These are phyloP conservation scores for Choricystis sp. DNA, from an alignment of 139 green algal genomes.

Conservation along the genomic window DNA sequence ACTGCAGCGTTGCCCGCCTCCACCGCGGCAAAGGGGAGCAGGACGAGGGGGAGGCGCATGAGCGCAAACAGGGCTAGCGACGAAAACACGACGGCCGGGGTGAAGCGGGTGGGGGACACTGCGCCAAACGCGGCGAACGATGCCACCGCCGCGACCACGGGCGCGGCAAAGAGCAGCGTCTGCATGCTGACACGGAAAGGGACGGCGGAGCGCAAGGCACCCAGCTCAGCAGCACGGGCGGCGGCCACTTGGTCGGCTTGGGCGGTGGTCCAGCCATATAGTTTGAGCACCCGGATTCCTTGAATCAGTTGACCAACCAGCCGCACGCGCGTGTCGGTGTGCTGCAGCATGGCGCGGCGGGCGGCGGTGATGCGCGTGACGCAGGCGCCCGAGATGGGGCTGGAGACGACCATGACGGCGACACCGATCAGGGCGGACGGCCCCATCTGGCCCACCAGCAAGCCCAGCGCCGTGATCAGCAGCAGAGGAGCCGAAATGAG, in stretches of 20 bases:
- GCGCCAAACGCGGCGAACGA: conserved; percentile 58
- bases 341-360: conserved; percentile 45
- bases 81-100: conserved; percentile 57
- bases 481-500: conserved; percentile 35
- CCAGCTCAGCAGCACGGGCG: conserved; percentile 36
- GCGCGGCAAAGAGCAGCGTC: conserved; percentile 57
- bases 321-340: conserved; percentile 74
- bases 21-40: conserved; percentile 63
- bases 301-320: conserved; percentile 68
- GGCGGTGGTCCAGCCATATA: conserved; percentile 64
- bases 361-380: conserved; percentile 43
- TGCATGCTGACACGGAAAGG: conserved; percentile 45
- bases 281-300: conserved; percentile 61
- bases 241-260: conserved; percentile 20
- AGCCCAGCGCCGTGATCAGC: conserved; percentile 53
- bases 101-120: conserved; percentile 23
- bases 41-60: conserved; percentile 81
- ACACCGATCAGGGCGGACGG: conserved; percentile 81
- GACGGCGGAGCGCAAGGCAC: conserved; percentile 31
- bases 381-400: conserved; percentile 47
- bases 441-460: conserved; percentile 71
- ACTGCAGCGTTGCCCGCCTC: conserved; percentile 26
- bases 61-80: conserved; percentile 79
- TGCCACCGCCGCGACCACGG: conserved; percentile 56
- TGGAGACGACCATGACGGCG: conserved; percentile 52